Conservation (phyloP, 2,329 filamentous ascomycete species). For the Zasmidium angulare region DNA sequence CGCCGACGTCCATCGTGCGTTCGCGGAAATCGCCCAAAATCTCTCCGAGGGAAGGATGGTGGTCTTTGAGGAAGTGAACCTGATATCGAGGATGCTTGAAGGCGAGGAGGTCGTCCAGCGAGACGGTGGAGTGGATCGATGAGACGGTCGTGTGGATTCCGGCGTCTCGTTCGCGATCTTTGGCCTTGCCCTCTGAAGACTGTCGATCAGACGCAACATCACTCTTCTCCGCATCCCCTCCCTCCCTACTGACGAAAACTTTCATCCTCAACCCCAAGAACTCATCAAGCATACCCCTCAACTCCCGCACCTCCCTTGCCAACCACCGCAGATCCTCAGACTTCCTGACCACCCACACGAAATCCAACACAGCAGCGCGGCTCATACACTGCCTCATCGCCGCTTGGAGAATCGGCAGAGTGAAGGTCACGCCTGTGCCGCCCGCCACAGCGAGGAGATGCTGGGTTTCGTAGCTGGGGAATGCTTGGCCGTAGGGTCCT, state of each 20-base stretch:
- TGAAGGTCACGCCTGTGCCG: conserved; percentile 60
- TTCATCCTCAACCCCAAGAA: conserved; percentile 49
- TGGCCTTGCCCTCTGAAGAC: no score
- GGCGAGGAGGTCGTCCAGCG: conserved; percentile 18
- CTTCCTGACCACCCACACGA: conserved; percentile 65
- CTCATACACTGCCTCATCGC: conserved; percentile 38
- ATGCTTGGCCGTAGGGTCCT: conserved; percentile 58
- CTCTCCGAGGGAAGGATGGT: conserved; percentile 24
- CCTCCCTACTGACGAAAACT: conserved; percentile 61
- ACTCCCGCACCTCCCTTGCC: conserved; percentile 53
- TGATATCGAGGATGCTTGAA: conserved; percentile 18
- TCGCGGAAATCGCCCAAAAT: conserved; percentile 28
- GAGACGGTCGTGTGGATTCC: not conserved
- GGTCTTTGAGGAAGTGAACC: conserved; percentile 25
- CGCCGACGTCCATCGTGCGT: conserved; percentile 21
- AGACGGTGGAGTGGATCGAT: not conserved
- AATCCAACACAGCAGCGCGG: conserved; percentile 45
- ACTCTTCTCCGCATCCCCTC: conserved; percentile 28
- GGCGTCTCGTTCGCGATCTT: not conserved
- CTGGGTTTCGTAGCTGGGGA: conserved; percentile 21
- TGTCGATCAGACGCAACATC: not conserved
- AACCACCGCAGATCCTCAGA: conserved; percentile 60
- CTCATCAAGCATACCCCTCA: conserved; percentile 43
- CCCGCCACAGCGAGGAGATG: conserved; percentile 44
- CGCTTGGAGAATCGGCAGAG: conserved; percentile 44